These are phyloP conservation scores for Schizochytrium sp. DNA, from an alignment of 108 stramenopile species.

Conservation along the genomic window DNA sequence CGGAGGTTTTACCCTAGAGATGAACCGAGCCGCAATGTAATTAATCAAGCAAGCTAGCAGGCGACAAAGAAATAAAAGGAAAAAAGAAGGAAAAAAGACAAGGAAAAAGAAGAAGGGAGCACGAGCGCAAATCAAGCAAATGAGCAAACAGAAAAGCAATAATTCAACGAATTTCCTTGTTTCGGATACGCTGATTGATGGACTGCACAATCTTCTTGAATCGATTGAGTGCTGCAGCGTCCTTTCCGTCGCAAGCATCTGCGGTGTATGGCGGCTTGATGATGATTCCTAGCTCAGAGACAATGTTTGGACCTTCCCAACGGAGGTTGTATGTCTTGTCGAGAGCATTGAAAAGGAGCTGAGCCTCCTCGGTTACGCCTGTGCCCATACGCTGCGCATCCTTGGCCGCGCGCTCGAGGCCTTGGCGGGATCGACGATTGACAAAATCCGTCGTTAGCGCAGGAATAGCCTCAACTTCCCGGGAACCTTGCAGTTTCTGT, in stretches of 20 bases:
- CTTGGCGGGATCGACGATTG: background rate
- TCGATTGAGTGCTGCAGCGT: background rate
- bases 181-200: background rate
- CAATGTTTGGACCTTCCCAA: background rate
- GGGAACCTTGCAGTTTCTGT: background rate
- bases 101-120: background rate
- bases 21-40: too few relatives aligned
- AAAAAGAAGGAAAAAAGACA: too few relatives aligned
- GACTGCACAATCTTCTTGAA: slow-evolving; percentile 1
- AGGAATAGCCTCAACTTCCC: background rate
- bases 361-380: background rate
- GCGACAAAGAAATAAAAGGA: too few relatives aligned
- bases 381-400: background rate
- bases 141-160: background rate
- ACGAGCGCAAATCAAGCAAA: background rate
- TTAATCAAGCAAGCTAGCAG: too few relatives aligned
- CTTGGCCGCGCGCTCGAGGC: background rate
- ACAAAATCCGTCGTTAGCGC: background rate
- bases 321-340: background rate
- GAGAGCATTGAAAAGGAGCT: background rate
- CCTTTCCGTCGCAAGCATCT: background rate
- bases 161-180: background rate
- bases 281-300: background rate
- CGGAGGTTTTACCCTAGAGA: too few relatives aligned
- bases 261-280: slow-evolving; percentile 10